Conservation (phyloP, 2,329 filamentous ascomycete species). For the Reticulascus tulasneorum region DNA sequence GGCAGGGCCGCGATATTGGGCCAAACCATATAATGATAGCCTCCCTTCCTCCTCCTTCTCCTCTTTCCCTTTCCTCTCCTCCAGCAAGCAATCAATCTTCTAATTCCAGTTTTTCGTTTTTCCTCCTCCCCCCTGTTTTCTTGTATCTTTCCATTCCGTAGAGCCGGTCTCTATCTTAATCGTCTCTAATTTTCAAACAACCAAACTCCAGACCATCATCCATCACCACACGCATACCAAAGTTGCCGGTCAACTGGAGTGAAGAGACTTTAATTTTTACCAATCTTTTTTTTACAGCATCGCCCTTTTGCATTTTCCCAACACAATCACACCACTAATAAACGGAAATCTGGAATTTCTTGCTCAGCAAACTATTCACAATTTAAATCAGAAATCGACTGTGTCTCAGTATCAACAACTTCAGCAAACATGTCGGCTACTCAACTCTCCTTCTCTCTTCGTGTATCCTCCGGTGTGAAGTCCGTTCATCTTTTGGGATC, state of each 20-base stretch:
- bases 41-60: slow-evolving; percentile 32
- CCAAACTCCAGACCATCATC: slow-evolving; percentile 11
- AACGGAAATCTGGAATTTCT: slow-evolving; percentile 51
- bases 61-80: slow-evolving; percentile 46
- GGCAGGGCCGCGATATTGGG: slow-evolving; percentile 1
- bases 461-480: slow-evolving; percentile 94
- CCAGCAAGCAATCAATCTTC: slow-evolving; percentile 61
- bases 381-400: slow-evolving; percentile 26
- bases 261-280: slow-evolving; percentile 22
- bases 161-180: slow-evolving; percentile 53
- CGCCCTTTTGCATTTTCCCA: slow-evolving; percentile 26
- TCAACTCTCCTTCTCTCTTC: slow-evolving; percentile 93
- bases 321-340: slow-evolving; percentile 36
- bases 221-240: slow-evolving; percentile 8
- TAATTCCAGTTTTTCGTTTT: slow-evolving; percentile 53
- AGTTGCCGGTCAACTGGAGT: slow-evolving; percentile 40
- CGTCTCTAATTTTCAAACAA: slow-evolving; percentile 23
- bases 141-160: slow-evolving; percentile 34
- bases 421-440: slow-evolving; percentile 73
- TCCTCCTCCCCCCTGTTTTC: slow-evolving; percentile 32
- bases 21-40: slow-evolving; percentile 27
- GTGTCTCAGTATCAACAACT: slow-evolving; percentile 31
- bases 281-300: slow-evolving; percentile 15
- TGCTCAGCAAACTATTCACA: slow-evolving; percentile 40
- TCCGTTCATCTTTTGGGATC: slow-evolving; percentile 96